Base-by-base conservation (phyloP, 1,284 basidiomycete species). In the Athelia sp. region DNA sequence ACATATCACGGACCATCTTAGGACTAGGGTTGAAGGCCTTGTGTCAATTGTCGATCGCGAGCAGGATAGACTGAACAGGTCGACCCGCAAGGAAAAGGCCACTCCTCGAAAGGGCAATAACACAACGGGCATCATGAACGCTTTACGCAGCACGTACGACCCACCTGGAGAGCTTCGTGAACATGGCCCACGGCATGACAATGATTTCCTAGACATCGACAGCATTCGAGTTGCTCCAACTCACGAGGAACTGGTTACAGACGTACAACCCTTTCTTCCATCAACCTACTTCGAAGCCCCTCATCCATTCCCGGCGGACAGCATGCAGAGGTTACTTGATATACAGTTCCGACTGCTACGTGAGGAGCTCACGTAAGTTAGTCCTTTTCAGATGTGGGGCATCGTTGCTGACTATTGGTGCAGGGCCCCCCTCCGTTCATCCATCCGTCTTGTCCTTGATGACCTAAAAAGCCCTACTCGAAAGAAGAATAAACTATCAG, bases 331-430 rank as follows among this genome's bases (percentile, higher is more conserved):
- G 11, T 63, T 81, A 15, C 62, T 87, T 6, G 87, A 89, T 49
- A 74, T 82, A 2, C 83, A 88, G 54, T 89, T 86, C 58, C 76
- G 87, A 24, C 70, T 89, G 0, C 62, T 89, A 34, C 70, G 87
- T 29, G 84, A 86, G 52, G 86, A 89, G 54, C 62, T 86, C 13
- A 79, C 74, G 82, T 82, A 59, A 31, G n/a, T 40, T 40, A 11
- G n/a, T 23, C 13, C n/a, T 19, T 19, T 18, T 34, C 10, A n/a
- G n/a, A n/a, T n/a, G n/a, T n/a, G n/a, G n/a, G n/a, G 22, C 45
- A 21, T 21, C 4, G 45, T 40, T 31, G 45, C 45, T 48, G 13
- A 29, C 26, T 13, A 6, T 9, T 10, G 48, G 47, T 44, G 2
- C 15, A 82, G 81, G 3, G 76, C 79, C 0, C 71, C 78, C 0